These are phyloP conservation scores for Vigna mungo DNA, from an alignment of 306 rosid genomes.

Conservation along the genomic window DNA sequence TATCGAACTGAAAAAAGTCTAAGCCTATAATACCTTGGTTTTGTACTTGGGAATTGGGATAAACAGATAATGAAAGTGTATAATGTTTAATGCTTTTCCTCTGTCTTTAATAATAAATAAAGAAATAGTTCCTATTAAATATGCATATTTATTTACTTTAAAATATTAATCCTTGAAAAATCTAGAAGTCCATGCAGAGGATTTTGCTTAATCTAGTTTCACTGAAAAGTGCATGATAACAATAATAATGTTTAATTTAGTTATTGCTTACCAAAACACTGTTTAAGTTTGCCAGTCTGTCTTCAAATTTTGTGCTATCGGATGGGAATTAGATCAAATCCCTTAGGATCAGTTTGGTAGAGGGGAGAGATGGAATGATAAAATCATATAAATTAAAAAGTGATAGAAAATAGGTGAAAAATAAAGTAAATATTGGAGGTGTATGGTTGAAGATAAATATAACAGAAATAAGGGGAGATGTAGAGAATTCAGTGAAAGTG, in stretches of 20 bases:
- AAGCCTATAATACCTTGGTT: neutral
- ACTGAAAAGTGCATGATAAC: no score
- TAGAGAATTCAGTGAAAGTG: no score
- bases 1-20: neutral
- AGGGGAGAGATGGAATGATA: no score
- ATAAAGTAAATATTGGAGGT: no score
- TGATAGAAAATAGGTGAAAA: no score
- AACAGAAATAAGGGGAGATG: no score
- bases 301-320: slow-evolving; percentile 10
- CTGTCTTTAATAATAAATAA: neutral
- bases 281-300: neutral
- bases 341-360: neutral
- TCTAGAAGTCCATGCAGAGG: neutral
- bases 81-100: neutral
- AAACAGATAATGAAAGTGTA: neutral
- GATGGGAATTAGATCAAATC: slow-evolving; percentile 29
- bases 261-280: neutral
- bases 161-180: slow-evolving; percentile 7
- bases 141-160: neutral
- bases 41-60: neutral
- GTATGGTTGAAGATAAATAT: no score
- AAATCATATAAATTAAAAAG: no score
- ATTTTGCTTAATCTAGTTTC: neutral
- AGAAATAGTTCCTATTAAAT: neutral
- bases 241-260: neutral